These are phyloP conservation scores for Nannochloropsis salina DNA, from an alignment of 108 stramenopile species.

Conservation along the genomic window DNA sequence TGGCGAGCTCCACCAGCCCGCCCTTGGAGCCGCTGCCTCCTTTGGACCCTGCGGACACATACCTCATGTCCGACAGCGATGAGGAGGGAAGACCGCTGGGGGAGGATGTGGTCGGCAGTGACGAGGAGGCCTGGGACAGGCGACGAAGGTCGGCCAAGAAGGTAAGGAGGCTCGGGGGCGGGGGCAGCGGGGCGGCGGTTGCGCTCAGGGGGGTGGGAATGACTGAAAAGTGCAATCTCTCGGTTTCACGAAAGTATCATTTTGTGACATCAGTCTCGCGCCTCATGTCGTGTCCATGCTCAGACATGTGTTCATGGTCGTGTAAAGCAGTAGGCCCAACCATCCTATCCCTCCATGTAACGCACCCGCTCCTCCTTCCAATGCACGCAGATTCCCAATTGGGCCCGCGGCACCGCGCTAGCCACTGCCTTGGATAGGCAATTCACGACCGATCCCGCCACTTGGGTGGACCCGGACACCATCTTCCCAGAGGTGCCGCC, in stretches of 20 bases:
- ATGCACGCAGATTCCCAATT: slow-evolving; percentile 40
- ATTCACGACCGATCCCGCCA: slow-evolving; percentile 23
- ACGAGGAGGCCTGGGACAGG: not conserved
- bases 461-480: slow-evolving; percentile 38
- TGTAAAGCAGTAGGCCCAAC: too few species aligned
- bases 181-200: not conserved
- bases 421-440: slow-evolving; percentile 53
- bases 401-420: slow-evolving; percentile 48
- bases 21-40: not conserved
- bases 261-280: too few species aligned
- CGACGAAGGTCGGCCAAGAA: not conserved
- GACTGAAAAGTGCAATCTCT: too few species aligned
- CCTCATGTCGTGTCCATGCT: too few species aligned
- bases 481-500: slow-evolving; percentile 38
- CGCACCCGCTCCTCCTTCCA: too few species aligned
- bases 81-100: not conserved
- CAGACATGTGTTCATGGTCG: too few species aligned
- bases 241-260: too few species aligned
- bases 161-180: not conserved
- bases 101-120: not conserved
- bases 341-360: too few species aligned
- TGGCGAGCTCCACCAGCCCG: not conserved
- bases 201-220: too few species aligned
- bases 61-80: not conserved
- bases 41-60: not conserved